Evolutionary conservation across 2,329 filamentous ascomycete species (phyloP), one percentile per base, ranked within the genome.

Genomic region (Alternaria rosae): DNA sequence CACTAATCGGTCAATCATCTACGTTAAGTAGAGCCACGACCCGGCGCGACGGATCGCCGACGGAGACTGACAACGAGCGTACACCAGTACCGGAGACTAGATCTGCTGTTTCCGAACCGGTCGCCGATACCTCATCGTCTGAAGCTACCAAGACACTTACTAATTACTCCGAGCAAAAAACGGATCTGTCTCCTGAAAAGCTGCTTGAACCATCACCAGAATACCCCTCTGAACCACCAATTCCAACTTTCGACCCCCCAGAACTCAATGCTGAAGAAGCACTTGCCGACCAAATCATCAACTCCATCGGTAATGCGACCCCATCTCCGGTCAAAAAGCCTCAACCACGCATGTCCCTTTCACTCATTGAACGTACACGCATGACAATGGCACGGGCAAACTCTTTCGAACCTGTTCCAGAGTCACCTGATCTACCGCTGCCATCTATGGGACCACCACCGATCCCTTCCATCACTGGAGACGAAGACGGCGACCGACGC

Each of bases 311-410:
- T 28, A 70, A 78, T 52, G 77, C 79, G 13, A 80, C 77, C 1
- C 80, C 80, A 6, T 81, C 80, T 5, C 81, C 81, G 1, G 64
- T 75, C 13, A 82, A 82, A 58, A 76, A 74, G n/a, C 67, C 67
- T 11, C 71, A 77, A 50, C 73, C 77, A 10, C 78, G 76, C 9
- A 78, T 78, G 43, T 82, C 82, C 6, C 75, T 78, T 10, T 82
- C 81, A 4, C 78, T 85, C 25, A 73, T 79, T 5, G 83, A 85
- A 61, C 79, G 83, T 45, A 82, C 83, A 11, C 79, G 82, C 57
- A 77, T 82, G 69, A 82, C 82, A 11, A 83, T 85, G 77, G 79
- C 80, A 12, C 77, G 69, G 57, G 74, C 63, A 52, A 70, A 60
- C 43, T 64, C 70, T 23, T 75, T 72, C 57, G 70, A 65, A 30